phyloP scores from a whole-genome alignment of 2,329 filamentous ascomycete genomes.

The Trichoderma sp. region DNA sequence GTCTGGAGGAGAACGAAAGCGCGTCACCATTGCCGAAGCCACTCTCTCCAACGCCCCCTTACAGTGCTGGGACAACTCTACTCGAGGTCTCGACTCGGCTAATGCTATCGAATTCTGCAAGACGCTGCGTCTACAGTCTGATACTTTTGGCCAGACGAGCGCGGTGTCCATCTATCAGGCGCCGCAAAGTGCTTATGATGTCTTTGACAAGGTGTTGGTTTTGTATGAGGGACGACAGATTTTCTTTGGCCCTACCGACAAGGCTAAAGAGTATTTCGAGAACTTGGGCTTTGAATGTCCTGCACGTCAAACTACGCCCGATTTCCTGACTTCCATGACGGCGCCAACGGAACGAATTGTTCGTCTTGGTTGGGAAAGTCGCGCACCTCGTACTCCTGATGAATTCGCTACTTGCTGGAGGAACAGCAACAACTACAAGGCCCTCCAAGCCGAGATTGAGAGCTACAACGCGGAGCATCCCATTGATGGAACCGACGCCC shows the following conservation, averaged over 20 bases:
- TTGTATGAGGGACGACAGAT: slow-evolving; percentile 66
- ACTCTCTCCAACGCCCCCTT: slow-evolving; percentile 26
- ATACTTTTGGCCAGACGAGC: slow-evolving; percentile 46
- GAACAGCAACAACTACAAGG: slow-evolving; percentile 23
- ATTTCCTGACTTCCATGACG: slow-evolving; percentile 58
- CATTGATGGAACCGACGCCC: slow-evolving; percentile 21
- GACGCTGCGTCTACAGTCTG: slow-evolving; percentile 48
- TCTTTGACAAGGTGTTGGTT: slow-evolving; percentile 63
- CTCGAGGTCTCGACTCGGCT: slow-evolving; percentile 50
- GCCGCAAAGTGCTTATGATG: slow-evolving; percentile 19
- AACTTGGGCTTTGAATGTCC: slow-evolving; percentile 54
- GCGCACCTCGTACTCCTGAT: slow-evolving; percentile 33
- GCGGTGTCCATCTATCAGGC: slow-evolving; percentile 56
- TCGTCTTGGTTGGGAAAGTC: slow-evolving; percentile 9
- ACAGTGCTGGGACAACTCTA: slow-evolving; percentile 45
- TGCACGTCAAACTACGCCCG: slow-evolving; percentile 57
- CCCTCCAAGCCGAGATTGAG: slow-evolving; percentile 30
- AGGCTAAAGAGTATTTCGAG: slow-evolving; percentile 61
- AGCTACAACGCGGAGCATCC: slow-evolving; percentile 25
- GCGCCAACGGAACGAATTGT: slow-evolving; percentile 30
- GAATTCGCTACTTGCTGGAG: slow-evolving; percentile 37
- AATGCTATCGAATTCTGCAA: slow-evolving; percentile 55
- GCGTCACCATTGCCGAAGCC: slow-evolving; percentile 33
- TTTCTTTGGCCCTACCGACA: slow-evolving; percentile 58
- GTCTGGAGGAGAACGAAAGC: slow-evolving; percentile 47